Percentiles rank a stretch among this genome's conserved stretches.
phyloP scores from a whole-genome alignment of 495 filamentous ascomycete species.

The Pyrenula massariospora region DNA sequence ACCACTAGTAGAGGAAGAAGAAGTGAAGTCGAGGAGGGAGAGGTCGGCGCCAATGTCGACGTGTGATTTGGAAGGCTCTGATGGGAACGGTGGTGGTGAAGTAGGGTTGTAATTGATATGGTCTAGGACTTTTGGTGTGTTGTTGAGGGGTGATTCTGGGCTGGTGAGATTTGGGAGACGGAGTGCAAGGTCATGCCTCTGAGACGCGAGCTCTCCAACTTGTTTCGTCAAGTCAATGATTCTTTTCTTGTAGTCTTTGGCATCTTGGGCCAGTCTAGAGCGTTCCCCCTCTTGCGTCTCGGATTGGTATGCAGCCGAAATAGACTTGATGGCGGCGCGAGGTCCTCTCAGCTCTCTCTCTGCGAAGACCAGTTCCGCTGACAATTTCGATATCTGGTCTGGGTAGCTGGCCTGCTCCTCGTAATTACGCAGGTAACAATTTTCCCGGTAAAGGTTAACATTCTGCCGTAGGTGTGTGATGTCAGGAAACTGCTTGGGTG shows the following conservation, averaged over 20 bases:
- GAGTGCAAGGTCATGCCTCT: conserved; percentile 58
- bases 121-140: conserved; percentile 41
- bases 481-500: conserved; percentile 69
- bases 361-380: conserved; percentile 27
- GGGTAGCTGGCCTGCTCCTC: conserved; percentile 46
- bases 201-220: conserved; percentile 55
- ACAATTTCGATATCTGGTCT: conserved; percentile 23
- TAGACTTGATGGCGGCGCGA: conserved; percentile 14
- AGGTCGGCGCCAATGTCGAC: conserved; percentile 74
- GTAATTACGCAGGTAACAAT: conserved; percentile 81
- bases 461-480: conserved; percentile 84
- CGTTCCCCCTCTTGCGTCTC: conserved; percentile 12
- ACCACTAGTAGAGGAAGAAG: conserved; percentile 64
- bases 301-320: conserved; percentile 18
- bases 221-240: conserved; percentile 40
- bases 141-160: conserved; percentile 59
- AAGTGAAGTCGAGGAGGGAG: conserved; percentile 72
- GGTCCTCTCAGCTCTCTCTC: conserved; percentile 21
- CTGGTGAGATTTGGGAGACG: conserved; percentile 82
- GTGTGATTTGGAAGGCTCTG: conserved; percentile 52
- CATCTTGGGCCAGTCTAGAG: conserved; percentile 17
- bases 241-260: background rate
- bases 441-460: conserved; percentile 63
- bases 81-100: conserved; percentile 32
- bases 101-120: conserved; percentile 70